Conservation (phyloP, 2,329 filamentous ascomycete species). For the Lachnellula cervina region DNA sequence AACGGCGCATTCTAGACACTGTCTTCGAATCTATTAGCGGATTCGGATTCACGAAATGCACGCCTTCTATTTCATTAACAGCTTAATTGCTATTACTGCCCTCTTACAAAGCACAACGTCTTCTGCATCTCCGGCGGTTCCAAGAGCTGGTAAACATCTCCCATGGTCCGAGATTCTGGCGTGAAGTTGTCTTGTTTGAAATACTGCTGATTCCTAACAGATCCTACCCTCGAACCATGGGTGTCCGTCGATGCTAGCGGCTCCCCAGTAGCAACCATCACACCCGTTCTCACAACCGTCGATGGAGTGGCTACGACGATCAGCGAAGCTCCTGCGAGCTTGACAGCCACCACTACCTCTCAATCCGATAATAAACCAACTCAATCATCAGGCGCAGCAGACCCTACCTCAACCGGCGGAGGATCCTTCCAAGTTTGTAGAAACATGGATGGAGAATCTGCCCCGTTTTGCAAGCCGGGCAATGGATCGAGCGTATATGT, state of each 20-base stretch:
- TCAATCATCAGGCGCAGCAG: slow-evolving; percentile 3
- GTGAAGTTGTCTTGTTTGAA: neutral
- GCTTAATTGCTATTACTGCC: slow-evolving; percentile 6
- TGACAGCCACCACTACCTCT: slow-evolving; percentile 19
- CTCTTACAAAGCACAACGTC: neutral
- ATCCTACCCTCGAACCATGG: slow-evolving; percentile 21
- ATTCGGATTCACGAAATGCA: slow-evolving; percentile 2
- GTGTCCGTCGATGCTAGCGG: slow-evolving; percentile 27
- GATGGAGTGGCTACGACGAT: slow-evolving; percentile 22
- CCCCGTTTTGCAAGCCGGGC: slow-evolving; percentile 28
- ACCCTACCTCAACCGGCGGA: slow-evolving; percentile 18
- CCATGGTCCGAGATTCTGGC: neutral
- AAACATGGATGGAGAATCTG: slow-evolving; percentile 23
- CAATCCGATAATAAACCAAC: slow-evolving; percentile 11
- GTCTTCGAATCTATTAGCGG: too few species aligned
- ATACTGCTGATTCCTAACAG: neutral
- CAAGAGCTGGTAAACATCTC: slow-evolving; percentile 1
- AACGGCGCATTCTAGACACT: too few species aligned
- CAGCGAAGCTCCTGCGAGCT: slow-evolving; percentile 16
- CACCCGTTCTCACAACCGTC: slow-evolving; percentile 22
- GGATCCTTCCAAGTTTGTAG: slow-evolving; percentile 28
- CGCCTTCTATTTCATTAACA: neutral
- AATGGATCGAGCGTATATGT: slow-evolving; percentile 28
- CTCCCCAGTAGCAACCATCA: slow-evolving; percentile 22
- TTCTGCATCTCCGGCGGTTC: neutral